Percentiles rank a stretch among this genome's conserved stretches.
Evolutionary conservation across 208 protist species (phyloP).

Genomic region (Entamoeba histolytica): DNA sequence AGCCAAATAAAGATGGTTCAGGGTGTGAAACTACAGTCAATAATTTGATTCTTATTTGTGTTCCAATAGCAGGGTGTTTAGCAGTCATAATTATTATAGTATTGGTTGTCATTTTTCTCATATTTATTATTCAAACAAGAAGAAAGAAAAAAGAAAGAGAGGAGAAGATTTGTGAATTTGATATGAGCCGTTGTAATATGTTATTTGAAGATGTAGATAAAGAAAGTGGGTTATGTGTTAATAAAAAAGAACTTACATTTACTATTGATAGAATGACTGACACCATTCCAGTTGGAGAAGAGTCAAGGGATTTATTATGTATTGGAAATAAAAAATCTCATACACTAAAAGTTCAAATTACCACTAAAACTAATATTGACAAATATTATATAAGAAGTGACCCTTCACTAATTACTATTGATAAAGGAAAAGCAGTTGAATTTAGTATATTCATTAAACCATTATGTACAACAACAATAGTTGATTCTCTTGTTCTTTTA

Average conservation of each 20-base stretch:
- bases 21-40: neutral
- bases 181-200: neutral
- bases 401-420: neutral
- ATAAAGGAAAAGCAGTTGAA: neutral
- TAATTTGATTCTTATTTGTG: neutral
- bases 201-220: neutral
- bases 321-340: neutral
- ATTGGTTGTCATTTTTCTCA: neutral
- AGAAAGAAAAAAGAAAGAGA: neutral
- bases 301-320: neutral
- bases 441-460: neutral
- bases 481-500: neutral
- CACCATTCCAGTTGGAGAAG: neutral
- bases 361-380: neutral
- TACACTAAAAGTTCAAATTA: neutral
- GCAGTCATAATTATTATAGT: neutral
- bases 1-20: neutral
- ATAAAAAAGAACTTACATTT: neutral
- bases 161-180: neutral
- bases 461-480: neutral
- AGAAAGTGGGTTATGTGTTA: neutral
- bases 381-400: neutral
- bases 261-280: neutral
- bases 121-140: neutral
- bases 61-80: neutral